These are phyloP conservation scores for Effrenium voratum DNA, from an alignment of 73 alveolate genomes.

Conservation along the genomic window DNA sequence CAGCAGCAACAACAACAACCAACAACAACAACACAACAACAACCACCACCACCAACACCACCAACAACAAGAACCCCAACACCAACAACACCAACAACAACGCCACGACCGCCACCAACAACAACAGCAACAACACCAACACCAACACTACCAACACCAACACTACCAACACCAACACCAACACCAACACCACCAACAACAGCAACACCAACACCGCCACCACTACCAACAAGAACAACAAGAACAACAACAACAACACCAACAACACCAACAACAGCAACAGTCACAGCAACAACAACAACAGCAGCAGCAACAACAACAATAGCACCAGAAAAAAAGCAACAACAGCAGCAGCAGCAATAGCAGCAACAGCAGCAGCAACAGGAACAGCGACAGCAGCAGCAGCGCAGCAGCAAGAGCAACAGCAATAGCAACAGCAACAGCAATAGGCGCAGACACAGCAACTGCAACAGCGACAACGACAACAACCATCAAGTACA, in stretches of 20 bases:
- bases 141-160: not conserved
- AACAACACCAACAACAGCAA: not conserved
- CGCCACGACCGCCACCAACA: not conserved
- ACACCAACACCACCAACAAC: not conserved
- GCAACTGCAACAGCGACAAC: not conserved
- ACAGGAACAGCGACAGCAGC: not conserved
- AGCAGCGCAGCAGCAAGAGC: not conserved
- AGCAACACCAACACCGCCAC: not conserved
- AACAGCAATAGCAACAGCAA: not conserved
- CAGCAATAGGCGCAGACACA: not conserved
- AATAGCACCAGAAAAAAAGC: not conserved
- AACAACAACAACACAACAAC: too few relatives aligned
- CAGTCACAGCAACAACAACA: not conserved
- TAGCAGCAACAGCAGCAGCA: not conserved
- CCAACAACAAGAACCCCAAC: not conserved
- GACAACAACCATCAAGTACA: not conserved
- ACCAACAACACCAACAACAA: not conserved
- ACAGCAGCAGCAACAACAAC: not conserved
- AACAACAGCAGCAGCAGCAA: not conserved
- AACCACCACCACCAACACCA: too few relatives aligned
- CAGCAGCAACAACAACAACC: too few relatives aligned
- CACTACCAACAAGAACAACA: not conserved
- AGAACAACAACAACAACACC: not conserved
- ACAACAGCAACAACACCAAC: not conserved
- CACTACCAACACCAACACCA: not conserved